Conservation (phyloP, 371 early-diverging fungal genomes). For the Mucor irregularis region DNA sequence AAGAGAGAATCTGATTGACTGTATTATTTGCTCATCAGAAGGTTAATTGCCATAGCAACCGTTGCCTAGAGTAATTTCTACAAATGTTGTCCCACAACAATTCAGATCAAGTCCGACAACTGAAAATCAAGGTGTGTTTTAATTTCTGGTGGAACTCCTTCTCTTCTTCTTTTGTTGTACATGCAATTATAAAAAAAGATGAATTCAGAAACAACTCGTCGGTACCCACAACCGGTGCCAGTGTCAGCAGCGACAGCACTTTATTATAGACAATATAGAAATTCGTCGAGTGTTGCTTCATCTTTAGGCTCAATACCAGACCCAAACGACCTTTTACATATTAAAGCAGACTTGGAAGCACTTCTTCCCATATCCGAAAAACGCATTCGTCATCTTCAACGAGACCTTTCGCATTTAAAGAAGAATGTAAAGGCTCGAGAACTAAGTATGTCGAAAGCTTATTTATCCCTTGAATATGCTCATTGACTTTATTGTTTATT, state of each 20-base stretch:
- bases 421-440: conserved; percentile 14
- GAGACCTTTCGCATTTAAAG: conserved; percentile 27
- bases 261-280: conserved; percentile 28
- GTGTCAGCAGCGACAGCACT: conserved; percentile 36
- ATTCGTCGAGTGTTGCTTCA: conserved; percentile 25
- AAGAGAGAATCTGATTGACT: no score
- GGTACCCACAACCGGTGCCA: conserved; percentile 27
- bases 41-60: no score
- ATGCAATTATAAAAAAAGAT: conserved; percentile 1
- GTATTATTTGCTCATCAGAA: no score
- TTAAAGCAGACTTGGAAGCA: conserved; percentile 43
- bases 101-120: no score
- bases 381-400: conserved; percentile 26
- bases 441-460: neutral
- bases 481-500: neutral
- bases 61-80: no score
- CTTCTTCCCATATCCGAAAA: conserved; percentile 35
- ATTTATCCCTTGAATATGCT: no score
- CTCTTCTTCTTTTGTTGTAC: neutral
- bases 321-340: conserved; percentile 33
- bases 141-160: no score
- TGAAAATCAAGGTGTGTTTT: no score
- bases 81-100: no score
- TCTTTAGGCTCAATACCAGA: conserved; percentile 33
- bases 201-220: conserved; percentile 21